Evolutionary conservation across 2,329 filamentous ascomycete genomes (phyloP), one percentile per base, ranked within the genome.

Genomic region (Penicillium sp.): DNA sequence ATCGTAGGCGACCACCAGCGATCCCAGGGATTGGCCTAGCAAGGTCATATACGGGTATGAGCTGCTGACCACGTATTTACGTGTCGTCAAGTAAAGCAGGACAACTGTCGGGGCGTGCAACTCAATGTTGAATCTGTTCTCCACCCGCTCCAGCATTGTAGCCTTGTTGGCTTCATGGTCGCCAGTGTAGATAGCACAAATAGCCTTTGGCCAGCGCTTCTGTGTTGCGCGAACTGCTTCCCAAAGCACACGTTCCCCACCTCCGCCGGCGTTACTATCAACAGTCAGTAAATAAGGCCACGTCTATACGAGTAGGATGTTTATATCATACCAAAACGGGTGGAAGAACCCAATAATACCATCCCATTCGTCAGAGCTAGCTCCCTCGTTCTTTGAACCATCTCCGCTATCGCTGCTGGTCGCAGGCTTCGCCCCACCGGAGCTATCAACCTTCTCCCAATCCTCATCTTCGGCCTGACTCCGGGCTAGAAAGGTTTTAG

Each of bases 311-410:
- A 55, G 27, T 18, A 7, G 18, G 20, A 26, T 18, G 22, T 14
- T 9, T 18, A 40, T 22, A 45, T 4, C 82, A 60, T 79, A 93
- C 90, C 94, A 97, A 73, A 97, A 99, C 1, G 94, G 94, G 73
- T 99, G 94, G 71, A 99, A 96, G 81, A 99, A 97, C 45, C 91
- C 94, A 59, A 97, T 85, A 51, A 97, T 86, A 29, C 92, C 92
- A 58, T 87, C 81, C 89, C 90, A 97, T 44, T 88, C 81, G 62
- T 82, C 78, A n/a, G 53, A 26, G 9, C 42, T 57, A 18, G 43
- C 23, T n/a, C 43, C 49, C 25, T 82, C 79, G 11, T 71, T 68
- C 43, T 52, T 52, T 25, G 31, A 29, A 54, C 70, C 72, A 25
- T 71, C 71, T 31, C 73, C 76, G 61, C 75, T 79, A 33, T 73